Conservation (phyloP, 23 red algal species). For the Chondrus crispus region DNA sequence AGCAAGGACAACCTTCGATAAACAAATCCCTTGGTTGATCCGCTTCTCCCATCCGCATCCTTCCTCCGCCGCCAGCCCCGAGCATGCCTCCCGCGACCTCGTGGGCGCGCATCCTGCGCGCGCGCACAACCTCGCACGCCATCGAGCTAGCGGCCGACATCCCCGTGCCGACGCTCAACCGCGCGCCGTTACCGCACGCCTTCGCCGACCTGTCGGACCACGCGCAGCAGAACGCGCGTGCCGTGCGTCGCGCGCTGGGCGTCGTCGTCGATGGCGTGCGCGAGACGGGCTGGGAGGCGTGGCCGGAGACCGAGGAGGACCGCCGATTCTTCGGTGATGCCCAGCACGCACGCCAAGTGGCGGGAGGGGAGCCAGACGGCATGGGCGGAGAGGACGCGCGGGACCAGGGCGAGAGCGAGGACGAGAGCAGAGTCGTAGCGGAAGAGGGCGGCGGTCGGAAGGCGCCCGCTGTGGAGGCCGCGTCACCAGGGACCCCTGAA, state of each 20-base stretch:
- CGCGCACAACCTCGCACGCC: neutral
- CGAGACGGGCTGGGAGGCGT: neutral
- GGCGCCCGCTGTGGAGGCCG: neutral
- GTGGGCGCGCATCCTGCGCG: neutral
- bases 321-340: neutral
- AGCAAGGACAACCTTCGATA: too few relatives aligned
- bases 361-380: too few relatives aligned
- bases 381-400: neutral
- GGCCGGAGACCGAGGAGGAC: neutral
- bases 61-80: neutral
- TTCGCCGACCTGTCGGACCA: neutral
- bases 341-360: neutral
- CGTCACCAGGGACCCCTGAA: neutral
- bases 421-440: neutral
- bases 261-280: neutral
- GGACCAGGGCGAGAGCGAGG: neutral
- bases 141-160: neutral
- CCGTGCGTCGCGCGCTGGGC: neutral
- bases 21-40: too few relatives aligned
- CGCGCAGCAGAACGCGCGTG: neutral
- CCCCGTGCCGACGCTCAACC: neutral
- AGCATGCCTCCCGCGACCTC: neutral
- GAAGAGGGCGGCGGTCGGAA: neutral
- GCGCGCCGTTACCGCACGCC: neutral
- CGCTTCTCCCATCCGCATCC: too few relatives aligned